A percentile compares a stretch with the other conserved stretches of the same genome.
Evolutionary conservation across 768 basidiomycete species (phyloP).

Genomic region (Russula sp.): DNA sequence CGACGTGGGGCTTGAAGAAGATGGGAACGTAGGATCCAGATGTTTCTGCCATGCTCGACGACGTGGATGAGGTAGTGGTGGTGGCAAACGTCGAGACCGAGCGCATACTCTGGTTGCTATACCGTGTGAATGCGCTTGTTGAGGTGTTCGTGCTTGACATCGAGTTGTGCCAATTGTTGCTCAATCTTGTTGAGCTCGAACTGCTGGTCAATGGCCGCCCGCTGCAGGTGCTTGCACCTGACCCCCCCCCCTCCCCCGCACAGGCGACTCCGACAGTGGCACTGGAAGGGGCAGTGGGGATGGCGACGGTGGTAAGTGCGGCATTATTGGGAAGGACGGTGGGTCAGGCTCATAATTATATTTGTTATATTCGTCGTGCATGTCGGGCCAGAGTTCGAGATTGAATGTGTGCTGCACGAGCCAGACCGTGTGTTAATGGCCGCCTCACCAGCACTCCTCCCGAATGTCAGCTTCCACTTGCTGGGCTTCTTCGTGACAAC

Average conservation of each 20-base stretch:
- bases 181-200: constrained; percentile 33
- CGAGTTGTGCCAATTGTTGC: no score
- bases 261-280: background rate
- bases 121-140: no score
- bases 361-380: no score
- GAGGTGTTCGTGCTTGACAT: no score
- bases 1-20: background rate
- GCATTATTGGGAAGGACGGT: no score
- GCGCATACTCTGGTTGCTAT: constrained; percentile 39
- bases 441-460: constrained; percentile 41
- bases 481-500: constrained; percentile 63
- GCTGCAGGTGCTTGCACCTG: constrained; percentile 45
- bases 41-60: constrained; percentile 51
- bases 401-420: no score
- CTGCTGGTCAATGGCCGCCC: constrained; percentile 49
- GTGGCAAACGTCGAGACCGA: constrained; percentile 79
- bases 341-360: no score
- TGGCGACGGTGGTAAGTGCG: no score
- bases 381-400: no score
- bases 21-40: background rate
- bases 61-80: constrained; percentile 70
- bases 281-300: no score
- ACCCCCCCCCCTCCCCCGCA: background rate
- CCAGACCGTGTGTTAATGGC: background rate
- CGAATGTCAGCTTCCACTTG: constrained; percentile 79